Conservation (phyloP, 495 filamentous ascomycete genomes). For the Xylaria bambusicola region DNA sequence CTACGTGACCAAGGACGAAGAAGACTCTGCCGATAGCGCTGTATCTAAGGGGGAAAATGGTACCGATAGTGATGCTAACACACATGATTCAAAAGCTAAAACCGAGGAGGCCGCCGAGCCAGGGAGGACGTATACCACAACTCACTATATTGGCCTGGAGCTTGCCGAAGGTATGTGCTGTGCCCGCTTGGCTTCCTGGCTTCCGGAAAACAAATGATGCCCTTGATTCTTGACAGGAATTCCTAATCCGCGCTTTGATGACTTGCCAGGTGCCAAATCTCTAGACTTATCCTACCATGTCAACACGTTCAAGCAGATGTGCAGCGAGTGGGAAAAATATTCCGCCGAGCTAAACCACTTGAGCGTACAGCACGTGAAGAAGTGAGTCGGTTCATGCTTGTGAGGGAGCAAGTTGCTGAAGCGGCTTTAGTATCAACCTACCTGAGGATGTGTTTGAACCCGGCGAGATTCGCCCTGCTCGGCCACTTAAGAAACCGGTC, state of each 20-base stretch:
- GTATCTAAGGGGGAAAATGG: constrained; percentile 59
- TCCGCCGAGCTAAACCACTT: constrained; percentile 56
- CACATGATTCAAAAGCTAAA: constrained; percentile 46
- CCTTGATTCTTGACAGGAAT: constrained; percentile 30
- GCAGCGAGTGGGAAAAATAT: constrained; percentile 66
- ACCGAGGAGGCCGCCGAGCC: constrained; percentile 44
- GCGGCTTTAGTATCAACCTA: constrained; percentile 67
- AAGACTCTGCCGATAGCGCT: constrained; percentile 17
- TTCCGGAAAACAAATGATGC: constrained; percentile 28
- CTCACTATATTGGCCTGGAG: constrained; percentile 85
- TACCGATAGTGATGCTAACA: constrained; percentile 22
- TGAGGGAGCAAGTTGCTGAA: constrained; percentile 26
- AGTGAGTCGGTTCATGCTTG: constrained; percentile 52
- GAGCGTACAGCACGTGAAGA: constrained; percentile 72
- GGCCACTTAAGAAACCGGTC: constrained; percentile 54
- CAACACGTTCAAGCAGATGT: constrained; percentile 70
- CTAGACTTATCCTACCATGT: constrained; percentile 73
- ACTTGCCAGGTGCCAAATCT: constrained; percentile 51
- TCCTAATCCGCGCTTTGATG: constrained; percentile 37
- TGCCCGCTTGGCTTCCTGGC: constrained; percentile 29
- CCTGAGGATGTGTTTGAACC: constrained; percentile 86
- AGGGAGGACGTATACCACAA: constrained; percentile 74
- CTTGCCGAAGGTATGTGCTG: constrained; percentile 61
- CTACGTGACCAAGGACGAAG: constrained; percentile 60
- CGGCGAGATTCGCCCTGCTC: constrained; percentile 71